A percentile compares a stretch with the other conserved stretches of the same genome.
These are phyloP conservation scores for Malassezia sp. DNA, from an alignment of 1,284 basidiomycete genomes.

Conservation along the genomic window DNA sequence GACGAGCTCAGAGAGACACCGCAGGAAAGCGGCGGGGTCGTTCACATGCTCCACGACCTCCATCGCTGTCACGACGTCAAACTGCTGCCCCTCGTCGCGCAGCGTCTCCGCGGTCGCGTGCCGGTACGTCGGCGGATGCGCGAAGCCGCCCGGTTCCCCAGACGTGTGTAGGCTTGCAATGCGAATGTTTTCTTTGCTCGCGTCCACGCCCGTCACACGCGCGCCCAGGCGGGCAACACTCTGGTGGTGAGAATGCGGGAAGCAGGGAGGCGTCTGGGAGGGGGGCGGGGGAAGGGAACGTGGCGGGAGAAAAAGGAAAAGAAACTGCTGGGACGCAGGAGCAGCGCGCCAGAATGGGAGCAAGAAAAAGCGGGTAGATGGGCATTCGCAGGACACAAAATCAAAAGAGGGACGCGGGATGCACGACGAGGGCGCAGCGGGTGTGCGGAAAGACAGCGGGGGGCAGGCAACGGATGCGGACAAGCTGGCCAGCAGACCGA, in stretches of 20 bases:
- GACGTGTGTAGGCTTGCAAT: slow-evolving; percentile 75
- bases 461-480: no score
- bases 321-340: background rate
- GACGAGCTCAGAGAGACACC: slow-evolving; percentile 30
- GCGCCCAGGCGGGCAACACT: slow-evolving; percentile 78
- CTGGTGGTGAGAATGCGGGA: slow-evolving; percentile 48
- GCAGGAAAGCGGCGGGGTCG: slow-evolving; percentile 65
- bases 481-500: no score
- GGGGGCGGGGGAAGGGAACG: background rate
- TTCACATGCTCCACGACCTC: slow-evolving; percentile 97
- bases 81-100: slow-evolving; percentile 50
- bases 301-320: background rate
- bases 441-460: no score
- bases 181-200: slow-evolving; percentile 70
- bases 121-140: slow-evolving; percentile 55
- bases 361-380: no score
- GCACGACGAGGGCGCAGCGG: no score
- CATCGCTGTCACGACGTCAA: slow-evolving; percentile 91
- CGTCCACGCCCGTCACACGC: slow-evolving; percentile 75
- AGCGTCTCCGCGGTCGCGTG: slow-evolving; percentile 67
- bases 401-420: no score
- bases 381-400: no score
- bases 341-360: no score
- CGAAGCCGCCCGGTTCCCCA: slow-evolving; percentile 55
- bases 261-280: no score